Evolutionary conservation across 371 early-diverging fungal species (phyloP), one percentile per base, ranked within the genome.

Genomic region (Blastocladiella emersonii): DNA sequence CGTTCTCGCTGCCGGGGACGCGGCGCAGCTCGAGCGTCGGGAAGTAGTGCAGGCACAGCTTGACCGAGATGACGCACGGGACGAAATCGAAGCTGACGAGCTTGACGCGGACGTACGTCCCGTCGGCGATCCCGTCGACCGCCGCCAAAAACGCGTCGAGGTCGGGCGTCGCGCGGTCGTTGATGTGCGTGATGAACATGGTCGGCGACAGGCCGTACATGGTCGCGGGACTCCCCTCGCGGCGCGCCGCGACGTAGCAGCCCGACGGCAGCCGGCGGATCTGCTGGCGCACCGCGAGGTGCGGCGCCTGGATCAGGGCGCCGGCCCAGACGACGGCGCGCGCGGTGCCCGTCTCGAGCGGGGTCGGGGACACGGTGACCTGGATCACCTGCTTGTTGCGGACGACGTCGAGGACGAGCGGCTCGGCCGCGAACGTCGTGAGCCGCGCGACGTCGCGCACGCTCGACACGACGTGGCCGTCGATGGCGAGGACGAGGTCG

Each of bases 241-340:
- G 70, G 15, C 87, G 74, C 35, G 78, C 83, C 10, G 84, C 80
- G 6, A 89, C 82, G 72, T 91, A 91, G 37, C 89, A 83, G 12
- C 79, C 76, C 17, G 83, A 82, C 5, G 89, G 89, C 35, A 87
- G 69, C 4, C 74, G 77, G 57, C 83, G 82, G 67, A 83, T 83
- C 70, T 90, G 92, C 67, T 86, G 88, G 41, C 85, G 71, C 1
- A 87, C 89, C 1, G 90, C 89, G 61, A 85, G 80, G 73, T 91
- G 90, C n/a, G 92, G 90, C 57, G 67, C 72, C 65, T 89, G 88
- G 23, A 92, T 76, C 36, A 90, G 68, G 0, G 91, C 91, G 23
- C 94, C 94, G 15, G 85, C 84, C 94, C 94, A 93, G 15, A 84
- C 74, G 27, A 92, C 73, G 13, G 90, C 77, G 15, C 79, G 74